Evolutionary conservation across 2,329 filamentous ascomycete genomes (phyloP), one percentile per base, ranked within the genome.

Genomic region (Monilinia fructigena): DNA sequence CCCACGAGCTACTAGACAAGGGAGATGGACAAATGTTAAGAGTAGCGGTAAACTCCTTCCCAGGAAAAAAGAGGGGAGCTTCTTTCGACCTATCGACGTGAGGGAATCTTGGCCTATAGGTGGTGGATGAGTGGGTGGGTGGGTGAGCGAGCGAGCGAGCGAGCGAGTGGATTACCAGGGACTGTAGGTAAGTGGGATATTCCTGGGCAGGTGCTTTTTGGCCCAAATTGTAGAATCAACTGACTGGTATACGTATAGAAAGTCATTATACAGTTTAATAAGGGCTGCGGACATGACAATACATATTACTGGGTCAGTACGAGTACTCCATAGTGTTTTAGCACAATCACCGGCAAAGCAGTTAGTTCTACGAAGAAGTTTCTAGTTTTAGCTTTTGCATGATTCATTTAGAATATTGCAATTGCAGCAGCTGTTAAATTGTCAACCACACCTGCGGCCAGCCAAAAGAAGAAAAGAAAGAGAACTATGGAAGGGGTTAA

Each of bases 31-130:
- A 35, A 60, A 59, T 23, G 31, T 12, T 59, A n/a, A 60, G 56
- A 60, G 56, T 50, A 60, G 45, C 56, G 56, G 56, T 60, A 50
- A 8, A 50, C 8, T 38, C 20, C 56, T 60, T 60, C 56, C 56
- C 56, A 60, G 28, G 45, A 60, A 60, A 60, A 35, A 11, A 50
- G 45, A n/a, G 45, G 28, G 26, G 56, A 26, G 45, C 11, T 48
- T 45, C 20, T 18, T 48, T 45, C 20, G 23, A 26, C 10, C 20
- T 35, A 16, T 31, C 26, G 56, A 8, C 18, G 14, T 54, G 26
- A 35, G 50, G 50, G 26, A 26, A 18, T 26, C 12, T 7, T 26
- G 48, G 48, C 8, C 4, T 31, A 16, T 38, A 6, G 4, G 18
- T 45, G 55, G n/a, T 45, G 55, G n/a, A 14, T 20, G 38, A 40